These are phyloP conservation scores for Trichoderma semiorbis DNA, from an alignment of 2,329 filamentous ascomycete species.

Conservation along the genomic window DNA sequence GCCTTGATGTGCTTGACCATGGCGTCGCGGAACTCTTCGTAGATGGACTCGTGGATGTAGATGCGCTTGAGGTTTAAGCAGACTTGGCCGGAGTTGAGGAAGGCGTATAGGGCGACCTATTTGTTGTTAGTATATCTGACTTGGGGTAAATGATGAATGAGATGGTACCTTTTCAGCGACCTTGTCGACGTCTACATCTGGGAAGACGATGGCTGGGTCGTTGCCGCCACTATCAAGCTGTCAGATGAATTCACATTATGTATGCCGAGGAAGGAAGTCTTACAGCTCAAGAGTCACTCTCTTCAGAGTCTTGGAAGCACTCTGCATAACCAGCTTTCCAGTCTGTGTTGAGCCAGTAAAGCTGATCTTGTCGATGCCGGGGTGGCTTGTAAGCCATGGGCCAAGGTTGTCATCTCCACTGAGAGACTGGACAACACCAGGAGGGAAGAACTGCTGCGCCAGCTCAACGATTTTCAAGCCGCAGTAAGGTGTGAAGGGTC, in stretches of 20 bases:
- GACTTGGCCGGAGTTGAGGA: constrained; percentile 51
- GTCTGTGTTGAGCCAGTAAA: constrained; percentile 75
- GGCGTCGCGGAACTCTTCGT: constrained; percentile 47
- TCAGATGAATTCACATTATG: background rate
- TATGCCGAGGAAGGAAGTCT: background rate
- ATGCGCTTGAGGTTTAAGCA: constrained; percentile 59
- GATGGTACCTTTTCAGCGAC: constrained; percentile 12
- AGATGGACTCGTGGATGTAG: constrained; percentile 56
- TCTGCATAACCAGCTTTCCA: constrained; percentile 69
- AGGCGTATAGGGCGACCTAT: constrained; percentile 41
- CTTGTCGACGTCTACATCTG: constrained; percentile 48
- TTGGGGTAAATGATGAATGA: constrained; percentile 21
- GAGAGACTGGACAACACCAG: constrained; percentile 59
- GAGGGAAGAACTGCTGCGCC: constrained; percentile 54
- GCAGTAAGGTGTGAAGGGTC: constrained; percentile 54
- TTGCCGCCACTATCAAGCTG: constrained; percentile 51
- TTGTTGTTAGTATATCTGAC: background rate
- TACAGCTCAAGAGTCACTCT: constrained; percentile 61
- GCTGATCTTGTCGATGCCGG: constrained; percentile 56
- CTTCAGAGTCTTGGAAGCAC: constrained; percentile 61
- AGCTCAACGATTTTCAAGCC: constrained; percentile 58
- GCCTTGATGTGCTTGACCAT: constrained; percentile 46
- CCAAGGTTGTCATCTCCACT: constrained; percentile 61
- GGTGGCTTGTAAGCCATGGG: constrained; percentile 55
- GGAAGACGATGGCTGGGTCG: constrained; percentile 47